These are phyloP conservation scores for Sonneratia alba DNA, from an alignment of 345 rosid genomes.

Conservation along the genomic window DNA sequence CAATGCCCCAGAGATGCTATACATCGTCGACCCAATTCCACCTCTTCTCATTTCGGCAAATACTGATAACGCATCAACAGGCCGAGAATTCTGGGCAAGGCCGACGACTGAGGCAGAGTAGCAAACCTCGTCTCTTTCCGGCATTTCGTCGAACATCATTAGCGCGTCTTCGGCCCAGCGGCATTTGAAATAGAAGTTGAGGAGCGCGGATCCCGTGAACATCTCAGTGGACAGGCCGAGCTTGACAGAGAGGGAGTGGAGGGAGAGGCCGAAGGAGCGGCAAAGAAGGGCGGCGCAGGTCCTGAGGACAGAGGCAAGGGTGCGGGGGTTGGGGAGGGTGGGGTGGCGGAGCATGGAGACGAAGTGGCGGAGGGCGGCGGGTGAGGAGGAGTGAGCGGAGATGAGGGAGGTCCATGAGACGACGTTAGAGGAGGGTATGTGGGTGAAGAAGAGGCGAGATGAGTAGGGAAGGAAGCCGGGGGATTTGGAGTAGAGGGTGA, in stretches of 20 bases:
- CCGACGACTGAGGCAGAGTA: conserved; percentile 31
- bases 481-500: conserved; percentile 31
- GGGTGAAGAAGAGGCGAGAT: conserved; percentile 24
- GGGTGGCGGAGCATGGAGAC: conserved; percentile 41
- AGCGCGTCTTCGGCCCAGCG: conserved; percentile 13
- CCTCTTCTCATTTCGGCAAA: conserved; percentile 24
- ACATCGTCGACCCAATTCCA: conserved; percentile 21
- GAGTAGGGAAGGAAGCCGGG: conserved; percentile 18
- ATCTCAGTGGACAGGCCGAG: conserved; percentile 23
- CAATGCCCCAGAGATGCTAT: conserved; percentile 30
- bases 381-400: conserved; percentile 24
- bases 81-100: conserved; percentile 25
- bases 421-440: conserved; percentile 32
- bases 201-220: conserved; percentile 31
- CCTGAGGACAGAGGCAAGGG: conserved; percentile 35
- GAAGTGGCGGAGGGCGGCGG: conserved; percentile 25
- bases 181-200: conserved; percentile 18
- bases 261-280: conserved; percentile 26
- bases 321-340: conserved; percentile 29
- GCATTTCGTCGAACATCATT: conserved; percentile 38
- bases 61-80: conserved; percentile 21
- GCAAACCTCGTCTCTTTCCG: conserved; percentile 28
- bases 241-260: conserved; percentile 33
- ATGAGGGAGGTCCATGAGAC: conserved; percentile 48
- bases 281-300: conserved; percentile 29